A percentile compares a stretch with the other conserved stretches of the same genome.
Evolutionary conservation across 306 rosid species (phyloP).

Genomic region (Castanea mollissima): DNA sequence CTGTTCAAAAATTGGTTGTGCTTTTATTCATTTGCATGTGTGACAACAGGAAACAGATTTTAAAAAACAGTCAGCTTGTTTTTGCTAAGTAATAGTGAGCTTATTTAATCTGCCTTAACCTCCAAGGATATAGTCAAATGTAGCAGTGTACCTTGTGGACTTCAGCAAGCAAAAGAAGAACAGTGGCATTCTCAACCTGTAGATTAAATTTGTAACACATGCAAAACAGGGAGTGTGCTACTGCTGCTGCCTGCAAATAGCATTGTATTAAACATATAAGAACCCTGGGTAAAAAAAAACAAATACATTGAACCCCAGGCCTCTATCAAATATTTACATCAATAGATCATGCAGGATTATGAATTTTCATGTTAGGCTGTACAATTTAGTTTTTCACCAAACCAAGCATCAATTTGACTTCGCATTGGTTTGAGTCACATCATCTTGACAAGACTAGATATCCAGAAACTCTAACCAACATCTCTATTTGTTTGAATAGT

Average conservation of each 20-base stretch:
- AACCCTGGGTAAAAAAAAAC: constrained; percentile 5
- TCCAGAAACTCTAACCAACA: background rate
- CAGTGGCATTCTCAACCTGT: constrained; percentile 91
- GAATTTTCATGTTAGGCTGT: background rate
- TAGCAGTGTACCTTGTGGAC: constrained; percentile 74
- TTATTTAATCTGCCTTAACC: constrained; percentile 5
- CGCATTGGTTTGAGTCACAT: background rate
- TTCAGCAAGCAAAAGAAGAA: constrained; percentile 95
- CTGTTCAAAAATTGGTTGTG: background rate
- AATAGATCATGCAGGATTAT: background rate
- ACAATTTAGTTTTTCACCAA: background rate
- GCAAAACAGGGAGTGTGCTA: constrained; percentile 95
- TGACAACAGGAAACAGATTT: background rate
- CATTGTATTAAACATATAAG: constrained; percentile 7
- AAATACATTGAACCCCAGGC: background rate
- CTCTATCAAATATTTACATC: too few species aligned
- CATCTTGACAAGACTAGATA: background rate
- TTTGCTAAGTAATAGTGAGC: too few species aligned
- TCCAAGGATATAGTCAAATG: constrained; percentile 2
- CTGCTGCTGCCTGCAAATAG: constrained; percentile 74
- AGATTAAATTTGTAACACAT: constrained; percentile 91
- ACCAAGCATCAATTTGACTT: background rate
- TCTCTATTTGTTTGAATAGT: background rate
- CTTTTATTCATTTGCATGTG: background rate
- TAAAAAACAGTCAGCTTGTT: constrained; percentile 10